Evolutionary conservation across 805 yeast species (phyloP).

Genomic region (Candida nemodendra): DNA sequence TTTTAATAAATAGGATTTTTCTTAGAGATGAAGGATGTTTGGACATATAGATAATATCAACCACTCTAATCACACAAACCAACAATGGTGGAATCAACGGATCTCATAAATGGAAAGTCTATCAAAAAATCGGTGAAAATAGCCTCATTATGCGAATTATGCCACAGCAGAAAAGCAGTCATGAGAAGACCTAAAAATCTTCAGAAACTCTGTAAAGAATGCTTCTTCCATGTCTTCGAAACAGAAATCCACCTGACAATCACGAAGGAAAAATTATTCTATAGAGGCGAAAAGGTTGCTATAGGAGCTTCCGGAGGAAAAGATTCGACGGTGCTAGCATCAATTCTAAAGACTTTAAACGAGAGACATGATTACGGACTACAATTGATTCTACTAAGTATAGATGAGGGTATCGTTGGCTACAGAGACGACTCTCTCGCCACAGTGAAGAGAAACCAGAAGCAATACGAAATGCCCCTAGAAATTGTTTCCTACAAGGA

Average conservation of each 20-base stretch:
- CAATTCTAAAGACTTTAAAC: slow-evolving; percentile 80
- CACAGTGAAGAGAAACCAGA: slow-evolving; percentile 90
- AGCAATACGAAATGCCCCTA: slow-evolving; percentile 51
- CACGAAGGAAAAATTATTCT: slow-evolving; percentile 61
- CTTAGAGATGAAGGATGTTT: no score
- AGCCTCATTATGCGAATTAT: slow-evolving; percentile 70
- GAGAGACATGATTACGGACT: slow-evolving; percentile 87
- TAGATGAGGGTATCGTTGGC: slow-evolving; percentile 97
- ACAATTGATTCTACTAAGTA: slow-evolving; percentile 75
- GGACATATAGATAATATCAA: no score
- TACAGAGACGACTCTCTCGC: slow-evolving; percentile 96
- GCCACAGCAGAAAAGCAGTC: slow-evolving; percentile 79
- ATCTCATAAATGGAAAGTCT: neutral
- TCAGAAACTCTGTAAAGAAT: slow-evolving; percentile 84
- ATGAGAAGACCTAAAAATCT: slow-evolving; percentile 90
- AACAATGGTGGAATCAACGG: slow-evolving; percentile 1
- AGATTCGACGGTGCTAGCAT: slow-evolving; percentile 93
- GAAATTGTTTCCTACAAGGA: slow-evolving; percentile 73
- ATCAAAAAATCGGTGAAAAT: slow-evolving; percentile 34
- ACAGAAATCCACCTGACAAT: slow-evolving; percentile 95
- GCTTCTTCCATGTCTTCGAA: slow-evolving; percentile 89
- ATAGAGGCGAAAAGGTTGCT: slow-evolving; percentile 83
- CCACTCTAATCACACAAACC: neutral
- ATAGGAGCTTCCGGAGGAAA: slow-evolving; percentile 99
- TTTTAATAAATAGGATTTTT: no score